Conservation (phyloP, 768 basidiomycete genomes). For the Xerocomellus chrysenteron region DNA sequence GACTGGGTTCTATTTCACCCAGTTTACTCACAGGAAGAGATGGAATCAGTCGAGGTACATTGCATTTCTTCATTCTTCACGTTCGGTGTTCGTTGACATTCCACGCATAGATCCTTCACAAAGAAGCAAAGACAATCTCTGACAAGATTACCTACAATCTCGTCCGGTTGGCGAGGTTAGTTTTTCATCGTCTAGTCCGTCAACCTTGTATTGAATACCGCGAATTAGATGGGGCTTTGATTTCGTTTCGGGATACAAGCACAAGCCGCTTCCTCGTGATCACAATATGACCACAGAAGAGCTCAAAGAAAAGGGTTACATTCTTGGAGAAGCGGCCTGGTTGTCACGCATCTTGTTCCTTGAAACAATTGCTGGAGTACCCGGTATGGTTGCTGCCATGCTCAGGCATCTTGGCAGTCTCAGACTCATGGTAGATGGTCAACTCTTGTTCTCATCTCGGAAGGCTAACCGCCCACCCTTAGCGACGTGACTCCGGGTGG, state of each 20-base stretch:
- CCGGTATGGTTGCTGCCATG: conserved; percentile 92
- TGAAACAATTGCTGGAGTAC: conserved; percentile 91
- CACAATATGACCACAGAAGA: conserved; percentile 69
- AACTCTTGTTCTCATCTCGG: conserved; percentile 7
- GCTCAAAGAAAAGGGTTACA: conserved; percentile 69
- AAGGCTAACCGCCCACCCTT: conserved; percentile 6
- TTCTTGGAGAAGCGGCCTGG: conserved; percentile 78
- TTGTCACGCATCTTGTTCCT: conserved; percentile 67
- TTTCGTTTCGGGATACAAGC: conserved; percentile 81
- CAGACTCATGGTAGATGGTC: conserved; percentile 70
- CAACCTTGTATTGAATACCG: conserved; percentile 1
- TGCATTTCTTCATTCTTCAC: background rate
- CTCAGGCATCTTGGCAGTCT: conserved; percentile 87
- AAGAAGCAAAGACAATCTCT: conserved; percentile 56
- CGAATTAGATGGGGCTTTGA: conserved; percentile 67
- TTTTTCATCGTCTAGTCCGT: conserved; percentile 2
- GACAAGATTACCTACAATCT: conserved; percentile 74
- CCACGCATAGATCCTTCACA: conserved; percentile 61
- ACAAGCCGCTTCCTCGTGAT: conserved; percentile 59
- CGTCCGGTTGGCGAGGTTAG: conserved; percentile 54
- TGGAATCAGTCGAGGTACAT: conserved; percentile 67
- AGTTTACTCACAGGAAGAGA: conserved; percentile 76
- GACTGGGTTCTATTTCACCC: conserved; percentile 95
- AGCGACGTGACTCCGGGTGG: conserved; percentile 67
- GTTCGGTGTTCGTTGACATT: conserved; percentile 1